Evolutionary conservation across 306 rosid species (phyloP), one percentile per base, ranked within the genome.

Genomic region (Glycine latifolia): DNA sequence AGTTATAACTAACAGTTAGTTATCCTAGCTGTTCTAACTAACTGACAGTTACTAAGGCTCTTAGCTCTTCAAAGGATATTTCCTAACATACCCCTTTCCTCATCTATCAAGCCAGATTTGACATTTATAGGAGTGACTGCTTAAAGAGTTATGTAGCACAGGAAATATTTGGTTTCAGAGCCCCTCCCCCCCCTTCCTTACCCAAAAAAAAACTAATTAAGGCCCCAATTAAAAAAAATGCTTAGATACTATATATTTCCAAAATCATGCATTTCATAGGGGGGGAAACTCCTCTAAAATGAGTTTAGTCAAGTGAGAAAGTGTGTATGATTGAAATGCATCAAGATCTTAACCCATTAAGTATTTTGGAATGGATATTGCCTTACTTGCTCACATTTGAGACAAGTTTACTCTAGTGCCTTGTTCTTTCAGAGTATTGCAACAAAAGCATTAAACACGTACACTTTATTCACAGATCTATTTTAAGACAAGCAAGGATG

Each of bases 361-460:
- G 66, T 60, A 10, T 33, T 33, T 60, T 60, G 16, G 56, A 37
- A 11, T 48, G 14, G 53, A 67, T 31, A 70, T 6, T 6, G 2
- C 2, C 7, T 41, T 58, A 3, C 44, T 79, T 46, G 14, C 41
- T 70, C 61, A 16, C 20, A 70, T 67, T 12, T 61, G 4, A 79
- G 65, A 5, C 49, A 12, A 59, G 44, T 20, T 80, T 60, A 60
- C 44, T 16, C 35, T 6, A 69, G 46, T 11, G 52, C 10, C 13
- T 33, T n/a, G 12, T 33, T 33, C 52, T 31, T 56, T 11, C 62
- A 69, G 6, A 66, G 56, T 33, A 58, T 47, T 12, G 65, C 43
- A 67, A 84, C 17, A 48, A 62, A 12, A 79, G 16, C 70, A 53
- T 31, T 69, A 49, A 39, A 67, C 68, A 48, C 0, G n/a, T 44